Percentiles rank a stretch among this genome's conserved stretches.
phyloP scores from a whole-genome alignment of 345 rosid species.

The Heritiera fomes region DNA sequence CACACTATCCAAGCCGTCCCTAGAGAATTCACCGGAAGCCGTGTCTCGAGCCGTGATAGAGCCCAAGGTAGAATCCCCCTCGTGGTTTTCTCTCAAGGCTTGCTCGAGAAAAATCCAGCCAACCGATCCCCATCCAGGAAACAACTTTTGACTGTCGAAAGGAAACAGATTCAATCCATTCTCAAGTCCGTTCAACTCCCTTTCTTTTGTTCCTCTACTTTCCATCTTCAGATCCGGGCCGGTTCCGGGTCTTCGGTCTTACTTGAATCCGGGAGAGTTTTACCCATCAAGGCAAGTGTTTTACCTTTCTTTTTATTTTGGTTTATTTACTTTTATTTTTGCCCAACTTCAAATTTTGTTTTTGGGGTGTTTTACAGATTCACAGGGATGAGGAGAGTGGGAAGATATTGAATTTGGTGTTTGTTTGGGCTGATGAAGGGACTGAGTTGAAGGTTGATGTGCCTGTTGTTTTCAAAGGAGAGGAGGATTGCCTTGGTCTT shows the following conservation, averaged over 20 bases:
- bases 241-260: too few relatives aligned
- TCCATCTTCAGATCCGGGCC: conserved; percentile 68
- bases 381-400: conserved; percentile 82
- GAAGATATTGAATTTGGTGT: conserved; percentile 79
- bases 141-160: conserved; percentile 55
- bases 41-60: conserved; percentile 48
- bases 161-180: conserved; percentile 58
- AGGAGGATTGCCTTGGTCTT: conserved; percentile 70
- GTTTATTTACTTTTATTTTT: not conserved
- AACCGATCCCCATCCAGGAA: conserved; percentile 35
- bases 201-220: conserved; percentile 67
- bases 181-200: conserved; percentile 53
- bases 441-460: conserved; percentile 67
- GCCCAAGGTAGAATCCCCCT: conserved; percentile 68
- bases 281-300: conserved; percentile 68
- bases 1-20: conserved; percentile 73
- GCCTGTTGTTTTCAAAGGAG: conserved; percentile 84
- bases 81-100: conserved; percentile 54
- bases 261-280: conserved; percentile 54
- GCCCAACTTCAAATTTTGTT: not conserved
- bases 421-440: conserved; percentile 72
- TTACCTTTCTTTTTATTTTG: not conserved
- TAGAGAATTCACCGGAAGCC: conserved; percentile 53
- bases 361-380: conserved; percentile 44
- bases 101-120: conserved; percentile 36